Base-by-base conservation (phyloP, 202 grass and related monocot species). In the Alloteropsis angusta region DNA sequence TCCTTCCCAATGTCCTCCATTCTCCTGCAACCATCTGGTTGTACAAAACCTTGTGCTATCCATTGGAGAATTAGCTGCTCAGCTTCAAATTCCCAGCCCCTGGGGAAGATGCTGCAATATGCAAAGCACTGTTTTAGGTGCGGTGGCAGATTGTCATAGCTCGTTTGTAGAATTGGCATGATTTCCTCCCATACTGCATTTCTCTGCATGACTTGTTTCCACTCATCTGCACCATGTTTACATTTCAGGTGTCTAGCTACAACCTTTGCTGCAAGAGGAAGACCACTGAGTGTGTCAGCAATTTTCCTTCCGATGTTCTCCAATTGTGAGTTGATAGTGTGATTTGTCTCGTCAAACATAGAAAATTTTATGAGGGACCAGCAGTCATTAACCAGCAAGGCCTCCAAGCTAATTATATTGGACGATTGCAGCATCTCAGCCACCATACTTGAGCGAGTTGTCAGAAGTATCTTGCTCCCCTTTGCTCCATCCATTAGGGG, bases 101-200 rank as follows among this genome's bases (percentile, higher is more conserved):
- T 84, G 37, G 80, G 84, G 67, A 90, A 90, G 45, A 87, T 80
- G 64, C 54, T 76, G 68, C 80, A 90, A 57, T 80, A 91, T 26
- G 78, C 37, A 46, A 91, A 85, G 55, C 85, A 85, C 30, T 23
- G 61, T 46, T 85, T 73, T 18, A 82, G 48, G 48, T 87, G 70
- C 44, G 44, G 62, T 26, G 65, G 81, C 2, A 91, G 65, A 37
- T 82, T 77, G 2, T 87, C 37, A 39, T 81, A 87, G 55, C 81
- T 85, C 1, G 44, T 42, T 42, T 19, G 56, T 16, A 89, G 47
- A 65, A 89, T 63, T 74, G 80, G 79, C 60, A 84, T 65, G 39
- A 87, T 84, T 50, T 82, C 76, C 34, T 83, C 75, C 59, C 62
- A 85, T 64, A 85, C 44, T 45, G 35, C 16, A 72, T 79, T 68